Evolutionary conservation across 768 basidiomycete genomes (phyloP).

Genomic region (Tricholoma saponaceum): DNA sequence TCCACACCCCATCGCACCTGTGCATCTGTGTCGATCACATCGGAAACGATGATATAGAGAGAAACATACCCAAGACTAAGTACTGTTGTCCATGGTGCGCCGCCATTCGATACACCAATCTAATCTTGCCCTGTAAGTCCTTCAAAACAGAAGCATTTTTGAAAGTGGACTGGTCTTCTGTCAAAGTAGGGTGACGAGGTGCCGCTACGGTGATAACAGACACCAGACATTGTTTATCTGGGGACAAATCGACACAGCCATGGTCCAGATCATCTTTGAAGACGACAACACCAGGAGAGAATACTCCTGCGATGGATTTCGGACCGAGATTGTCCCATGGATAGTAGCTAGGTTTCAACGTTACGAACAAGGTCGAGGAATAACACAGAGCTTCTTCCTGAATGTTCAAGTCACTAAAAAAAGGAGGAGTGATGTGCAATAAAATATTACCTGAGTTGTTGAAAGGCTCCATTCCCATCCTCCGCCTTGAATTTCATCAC

Average conservation of each 20-base stretch:
- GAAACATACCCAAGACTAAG: constrained; percentile 33
- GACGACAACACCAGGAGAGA: constrained; percentile 41
- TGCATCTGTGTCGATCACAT: neutral
- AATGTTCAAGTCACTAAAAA: too few relatives aligned
- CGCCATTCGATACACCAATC: constrained; percentile 40
- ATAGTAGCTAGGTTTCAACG: constrained; percentile 36
- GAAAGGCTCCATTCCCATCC: constrained; percentile 26
- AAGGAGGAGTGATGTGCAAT: neutral
- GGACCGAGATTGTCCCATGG: constrained; percentile 45
- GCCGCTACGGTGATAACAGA: constrained; percentile 46
- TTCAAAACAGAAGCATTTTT: constrained; percentile 22
- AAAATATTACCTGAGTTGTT: constrained; percentile 26
- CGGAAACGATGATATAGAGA: neutral
- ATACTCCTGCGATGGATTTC: constrained; percentile 35
- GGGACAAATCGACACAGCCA: constrained; percentile 30
- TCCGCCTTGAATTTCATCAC: constrained; percentile 27
- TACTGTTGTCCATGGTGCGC: constrained; percentile 30
- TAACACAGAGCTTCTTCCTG: constrained; percentile 48
- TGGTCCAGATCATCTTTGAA: constrained; percentile 45
- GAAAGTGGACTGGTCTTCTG: constrained; percentile 19
- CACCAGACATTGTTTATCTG: constrained; percentile 29
- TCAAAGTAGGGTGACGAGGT: constrained; percentile 29
- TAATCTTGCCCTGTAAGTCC: constrained; percentile 39
- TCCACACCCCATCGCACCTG: constrained; percentile 44
- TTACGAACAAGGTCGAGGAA: constrained; percentile 40